Percentiles rank a stretch among this genome's conserved stretches.
These are phyloP conservation scores for Trichosanthes truncata DNA, from an alignment of 306 rosid genomes.

Conservation along the genomic window DNA sequence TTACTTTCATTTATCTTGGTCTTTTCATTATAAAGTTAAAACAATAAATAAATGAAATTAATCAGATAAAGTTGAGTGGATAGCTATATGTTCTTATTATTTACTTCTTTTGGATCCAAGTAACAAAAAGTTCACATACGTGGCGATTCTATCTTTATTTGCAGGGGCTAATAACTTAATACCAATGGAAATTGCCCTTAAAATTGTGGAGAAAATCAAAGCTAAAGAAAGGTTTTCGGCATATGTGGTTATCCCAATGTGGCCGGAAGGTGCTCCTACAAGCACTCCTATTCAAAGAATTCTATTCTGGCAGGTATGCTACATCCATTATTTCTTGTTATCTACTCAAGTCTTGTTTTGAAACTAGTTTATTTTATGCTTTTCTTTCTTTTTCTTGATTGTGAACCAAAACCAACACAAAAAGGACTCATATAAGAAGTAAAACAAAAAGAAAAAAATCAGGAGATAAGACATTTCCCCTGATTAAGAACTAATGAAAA, in stretches of 20 bases:
- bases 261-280: slow-evolving; percentile 89
- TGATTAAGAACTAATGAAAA: not conserved
- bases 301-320: slow-evolving; percentile 79
- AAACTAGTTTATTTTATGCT: not conserved
- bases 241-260: slow-evolving; percentile 75
- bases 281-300: slow-evolving; percentile 53
- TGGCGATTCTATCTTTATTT: not conserved
- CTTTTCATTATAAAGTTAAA: not conserved
- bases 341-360: not conserved
- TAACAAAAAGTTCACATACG: not conserved
- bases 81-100: not conserved
- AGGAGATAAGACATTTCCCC: not conserved
- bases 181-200: slow-evolving; percentile 79
- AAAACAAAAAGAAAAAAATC: not conserved
- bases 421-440: not conserved
- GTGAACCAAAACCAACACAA: not conserved
- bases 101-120: not conserved
- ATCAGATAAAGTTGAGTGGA: not conserved
- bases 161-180: slow-evolving; percentile 77
- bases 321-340: not conserved
- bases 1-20: not conserved
- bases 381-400: not conserved
- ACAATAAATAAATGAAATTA: not conserved
- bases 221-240: slow-evolving; percentile 54
- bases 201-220: slow-evolving; percentile 60